Base-by-base conservation (phyloP, 805 yeast genomes). In the Maudiozyma pseudohumilis region DNA sequence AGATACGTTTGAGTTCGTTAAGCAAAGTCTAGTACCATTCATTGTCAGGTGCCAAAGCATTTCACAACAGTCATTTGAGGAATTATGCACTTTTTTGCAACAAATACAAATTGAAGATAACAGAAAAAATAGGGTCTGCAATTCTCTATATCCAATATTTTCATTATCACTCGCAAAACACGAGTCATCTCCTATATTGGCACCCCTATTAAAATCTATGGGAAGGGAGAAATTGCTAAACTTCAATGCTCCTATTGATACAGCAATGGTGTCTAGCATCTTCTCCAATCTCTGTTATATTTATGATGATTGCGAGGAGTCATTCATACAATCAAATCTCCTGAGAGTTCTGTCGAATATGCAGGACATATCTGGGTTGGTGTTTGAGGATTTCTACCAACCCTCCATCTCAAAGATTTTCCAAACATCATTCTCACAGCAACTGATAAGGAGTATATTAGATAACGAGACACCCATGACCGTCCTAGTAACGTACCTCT, bases 1-100 rank as follows among this genome's bases (percentile, higher is more conserved):
- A 4, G 37, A 44, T 35, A 19, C 31, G n/a, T 25, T 8, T 11
- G 29, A 19, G 21, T 33, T 34, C 31, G 20, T 30, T 5, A 12
- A 13, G 15, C 16, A 25, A 13, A 35, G 35, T 10, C 27, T 34
- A 26, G 34, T 23, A 15, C 34, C 34, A n/a, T 35, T 30, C 15
- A 16, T 30, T 10, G 12, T 11, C 6, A 26, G 25, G 16, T 24
- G 18, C 20, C 17, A 12, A 9, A 17, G 15, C 16, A 23, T 33
- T 29, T 25, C 10, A 25, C 20, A 32, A 13, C 19, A n/a, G n/a
- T 12, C 29, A 15, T 29, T 9, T 23, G 24, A 15, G 10, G 29
- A n/a, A n/a, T 13, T 35, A 7, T 35, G 33, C 26, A 16, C 15
- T 22, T 16, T 38, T 6, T 26, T 28, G 19, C 30, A 25, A 24